These are phyloP conservation scores for Claviceps arundinis DNA, from an alignment of 2,329 filamentous ascomycete species.

Conservation along the genomic window DNA sequence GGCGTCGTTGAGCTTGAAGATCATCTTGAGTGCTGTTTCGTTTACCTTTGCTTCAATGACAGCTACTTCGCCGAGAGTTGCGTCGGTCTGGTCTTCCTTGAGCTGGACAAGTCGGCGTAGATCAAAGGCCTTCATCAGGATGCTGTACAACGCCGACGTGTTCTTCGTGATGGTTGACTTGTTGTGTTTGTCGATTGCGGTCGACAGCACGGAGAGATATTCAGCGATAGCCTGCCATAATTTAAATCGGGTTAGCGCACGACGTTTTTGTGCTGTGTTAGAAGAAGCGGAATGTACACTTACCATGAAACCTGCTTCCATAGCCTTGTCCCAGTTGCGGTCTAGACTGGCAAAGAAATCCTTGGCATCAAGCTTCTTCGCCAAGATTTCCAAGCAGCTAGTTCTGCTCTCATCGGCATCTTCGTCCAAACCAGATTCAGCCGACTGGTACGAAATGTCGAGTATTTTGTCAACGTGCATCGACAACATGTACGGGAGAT, in stretches of 20 bases:
- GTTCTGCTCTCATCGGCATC: conserved; percentile 51
- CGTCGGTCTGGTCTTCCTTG: conserved; percentile 32
- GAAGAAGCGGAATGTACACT: conserved; percentile 15
- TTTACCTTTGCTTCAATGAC: conserved; percentile 53
- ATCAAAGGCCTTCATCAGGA: conserved; percentile 49
- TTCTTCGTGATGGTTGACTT: conserved; percentile 73
- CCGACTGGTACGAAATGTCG: conserved; percentile 57
- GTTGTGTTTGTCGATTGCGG: conserved; percentile 61
- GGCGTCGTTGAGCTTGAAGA: conserved; percentile 91
- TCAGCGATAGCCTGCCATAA: conserved; percentile 47
- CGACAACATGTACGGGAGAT: conserved; percentile 83
- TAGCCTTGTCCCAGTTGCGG: conserved; percentile 56
- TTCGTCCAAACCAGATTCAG: conserved; percentile 45
- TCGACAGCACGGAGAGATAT: conserved; percentile 54
- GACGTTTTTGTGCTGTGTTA: neutral
- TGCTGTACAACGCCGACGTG: conserved; percentile 51
- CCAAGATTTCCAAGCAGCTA: conserved; percentile 60
- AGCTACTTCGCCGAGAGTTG: conserved; percentile 33
- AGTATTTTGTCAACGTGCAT: conserved; percentile 62
- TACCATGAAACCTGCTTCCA: conserved; percentile 47
- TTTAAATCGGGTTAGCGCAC: neutral
- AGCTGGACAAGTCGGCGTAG: conserved; percentile 44
- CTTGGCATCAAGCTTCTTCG: conserved; percentile 64
- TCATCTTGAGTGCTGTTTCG: conserved; percentile 70
- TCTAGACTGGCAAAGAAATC: conserved; percentile 63